Evolutionary conservation across 129 eudicot genomes (phyloP), one percentile per base, ranked within the genome.

Genomic region (Flaveria bidentis): DNA sequence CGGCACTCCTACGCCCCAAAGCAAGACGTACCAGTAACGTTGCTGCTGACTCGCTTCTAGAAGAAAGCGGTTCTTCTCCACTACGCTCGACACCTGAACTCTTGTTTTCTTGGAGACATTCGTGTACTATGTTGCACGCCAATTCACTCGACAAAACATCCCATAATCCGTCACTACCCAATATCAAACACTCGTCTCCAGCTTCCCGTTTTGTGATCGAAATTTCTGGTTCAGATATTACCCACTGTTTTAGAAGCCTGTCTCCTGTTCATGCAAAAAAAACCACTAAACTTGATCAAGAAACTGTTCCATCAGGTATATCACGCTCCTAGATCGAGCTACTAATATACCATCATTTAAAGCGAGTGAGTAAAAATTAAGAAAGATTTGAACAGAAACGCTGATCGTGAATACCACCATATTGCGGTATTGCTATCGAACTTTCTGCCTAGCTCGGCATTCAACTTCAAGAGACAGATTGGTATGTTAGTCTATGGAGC

Each of bases 121-220:
- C 22, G 51, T 66, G 80, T 23, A 79, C 82, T 2, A 86, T 74
- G 69, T 73, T 58, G 52, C 88, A 83, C 0, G 78, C 85, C 56
- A 83, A 36, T 26, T 81, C 82, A 23, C 20, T 80, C 1, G 87
- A n/a, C 4, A 88, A 3, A 45, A 83, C 86, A 67, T 87, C 91
- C 88, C 88, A 87, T 56, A 87, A 16, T 4, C 91, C 91, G 22
- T 87, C 91, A 16, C 85, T 87, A 1, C 80, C 91, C 2, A 87
- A 22, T 13, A 87, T 79, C 70, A 87, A 55, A 18, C 76, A 82
- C 44, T 84, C 85, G 22, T 87, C 88, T 47, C 57, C 85, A 17
- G 55, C 47, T 52, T 76, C 79, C 25, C 88, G 65, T 58, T 65
- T 82, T 8, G 84, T 82, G 73, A 84, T 60, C n/a, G 83, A 64